Percentiles rank a stretch among this genome's conserved stretches.
phyloP scores from a whole-genome alignment of 2,329 filamentous ascomycete genomes.

The Thelonectria olida region DNA sequence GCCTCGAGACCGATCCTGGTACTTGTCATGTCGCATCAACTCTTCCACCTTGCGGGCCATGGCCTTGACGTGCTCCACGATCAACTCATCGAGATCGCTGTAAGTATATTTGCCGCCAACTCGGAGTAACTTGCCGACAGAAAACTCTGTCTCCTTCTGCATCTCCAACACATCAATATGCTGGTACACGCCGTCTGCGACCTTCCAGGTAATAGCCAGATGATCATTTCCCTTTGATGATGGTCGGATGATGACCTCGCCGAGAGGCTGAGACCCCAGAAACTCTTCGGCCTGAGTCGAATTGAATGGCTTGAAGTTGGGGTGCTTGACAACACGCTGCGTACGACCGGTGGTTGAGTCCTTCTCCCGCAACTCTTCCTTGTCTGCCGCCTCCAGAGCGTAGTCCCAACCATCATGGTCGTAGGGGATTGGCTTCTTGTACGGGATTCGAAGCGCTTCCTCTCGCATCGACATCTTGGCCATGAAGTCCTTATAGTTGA shows the following conservation, averaged over 20 bases:
- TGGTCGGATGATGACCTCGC: constrained; percentile 93
- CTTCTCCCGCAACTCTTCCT: constrained; percentile 85
- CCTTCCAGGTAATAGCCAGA: constrained; percentile 97
- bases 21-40: constrained; percentile 94
- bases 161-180: constrained; percentile 97
- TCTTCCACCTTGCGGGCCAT: constrained; percentile 99
- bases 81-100: constrained; percentile 95
- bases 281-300: constrained; percentile 92
- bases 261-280: constrained; percentile 83
- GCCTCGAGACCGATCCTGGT: constrained; percentile 80
- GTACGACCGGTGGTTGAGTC: constrained; percentile 85
- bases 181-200: constrained; percentile 94
- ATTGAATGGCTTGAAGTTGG: constrained; percentile 94
- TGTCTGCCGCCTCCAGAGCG: constrained; percentile 80
- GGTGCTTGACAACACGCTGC: constrained; percentile 96
- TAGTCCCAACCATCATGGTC: constrained; percentile 88
- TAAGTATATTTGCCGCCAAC: constrained; percentile 92
- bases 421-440: constrained; percentile 74
- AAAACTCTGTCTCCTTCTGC: constrained; percentile 97
- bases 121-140: constrained; percentile 84
- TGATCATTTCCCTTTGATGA: constrained; percentile 97
- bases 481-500: constrained; percentile 87
- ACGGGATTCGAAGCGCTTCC: constrained; percentile 78
- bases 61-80: constrained; percentile 95
- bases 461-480: constrained; percentile 88